These are phyloP conservation scores for Endogone sp. DNA, from an alignment of 192 early-diverging fungal genomes.

Conservation along the genomic window DNA sequence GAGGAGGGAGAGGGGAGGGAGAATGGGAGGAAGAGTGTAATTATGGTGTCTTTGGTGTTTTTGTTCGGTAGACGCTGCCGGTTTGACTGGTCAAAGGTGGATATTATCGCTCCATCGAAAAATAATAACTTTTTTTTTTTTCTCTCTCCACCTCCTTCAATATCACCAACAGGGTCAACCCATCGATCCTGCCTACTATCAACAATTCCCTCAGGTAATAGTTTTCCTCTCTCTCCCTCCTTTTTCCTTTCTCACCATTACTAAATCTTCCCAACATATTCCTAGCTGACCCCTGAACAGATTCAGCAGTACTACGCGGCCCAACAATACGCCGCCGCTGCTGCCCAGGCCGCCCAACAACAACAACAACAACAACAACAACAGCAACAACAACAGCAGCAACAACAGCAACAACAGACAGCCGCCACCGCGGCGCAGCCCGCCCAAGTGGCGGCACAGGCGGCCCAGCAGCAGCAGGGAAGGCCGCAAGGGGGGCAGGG, in stretches of 20 bases:
- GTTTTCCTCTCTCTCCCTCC: not conserved
- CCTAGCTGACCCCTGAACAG: conserved; percentile 33
- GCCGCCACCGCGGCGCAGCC: too few relatives aligned
- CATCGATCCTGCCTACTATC: conserved; percentile 32
- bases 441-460: too few relatives aligned
- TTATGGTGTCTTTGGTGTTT: too few relatives aligned
- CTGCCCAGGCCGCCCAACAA: not conserved
- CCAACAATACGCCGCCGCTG: conserved; percentile 4
- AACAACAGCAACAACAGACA: too few relatives aligned
- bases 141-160: not conserved
- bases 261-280: not conserved
- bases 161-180: not conserved
- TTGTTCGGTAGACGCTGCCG: too few relatives aligned
- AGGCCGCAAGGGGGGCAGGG: too few relatives aligned
- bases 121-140: not conserved
- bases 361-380: not conserved
- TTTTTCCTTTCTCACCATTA: not conserved
- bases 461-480: too few relatives aligned
- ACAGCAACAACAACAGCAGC: conserved; percentile 7
- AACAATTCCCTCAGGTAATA: conserved; percentile 25
- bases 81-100: too few relatives aligned
- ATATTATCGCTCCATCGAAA: too few relatives aligned
- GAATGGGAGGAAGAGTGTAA: too few relatives aligned
- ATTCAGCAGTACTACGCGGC: conserved; percentile 26
- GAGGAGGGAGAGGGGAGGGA: not conserved